Evolutionary conservation across 176 grass and related monocot species (phyloP).

Genomic region (Cocos nucifera): DNA sequence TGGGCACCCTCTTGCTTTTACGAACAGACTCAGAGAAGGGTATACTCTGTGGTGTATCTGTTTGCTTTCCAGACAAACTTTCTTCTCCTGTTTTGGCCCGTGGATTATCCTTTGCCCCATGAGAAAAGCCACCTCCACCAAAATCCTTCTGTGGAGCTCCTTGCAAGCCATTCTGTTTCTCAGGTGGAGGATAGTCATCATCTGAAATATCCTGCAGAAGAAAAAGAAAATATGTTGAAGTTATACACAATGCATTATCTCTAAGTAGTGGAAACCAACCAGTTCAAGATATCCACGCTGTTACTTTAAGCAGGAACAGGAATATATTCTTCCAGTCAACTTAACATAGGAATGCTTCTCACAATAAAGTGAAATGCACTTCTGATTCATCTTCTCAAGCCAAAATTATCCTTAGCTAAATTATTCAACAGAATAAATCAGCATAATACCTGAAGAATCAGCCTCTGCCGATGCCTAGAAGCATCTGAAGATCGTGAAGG

Average conservation of each 20-base stretch:
- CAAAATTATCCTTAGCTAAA: too few relatives aligned
- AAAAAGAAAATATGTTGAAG: neutral
- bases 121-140: conserved; percentile 19
- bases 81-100: conserved; percentile 25
- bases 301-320: too few relatives aligned
- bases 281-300: too few relatives aligned
- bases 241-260: too few relatives aligned
- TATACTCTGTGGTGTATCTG: conserved; percentile 21
- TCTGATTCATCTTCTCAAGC: too few relatives aligned
- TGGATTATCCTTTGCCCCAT: conserved; percentile 31
- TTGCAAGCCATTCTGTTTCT: conserved; percentile 25
- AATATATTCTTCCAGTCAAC: too few relatives aligned
- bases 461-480: conserved; percentile 27
- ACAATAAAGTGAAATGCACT: too few relatives aligned
- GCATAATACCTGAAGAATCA: conserved; percentile 21
- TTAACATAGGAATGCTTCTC: too few relatives aligned
- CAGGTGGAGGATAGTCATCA: conserved; percentile 19
- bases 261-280: too few relatives aligned
- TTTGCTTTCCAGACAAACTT: conserved; percentile 27
- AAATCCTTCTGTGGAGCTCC: conserved; percentile 28
- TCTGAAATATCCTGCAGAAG: neutral
- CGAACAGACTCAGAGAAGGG: conserved; percentile 43
- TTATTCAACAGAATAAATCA: too few relatives aligned
- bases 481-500: conserved; percentile 23
- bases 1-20: conserved; percentile 70